Conservation (phyloP, 352 stramenopile genomes). For the Vaucheria bursata region DNA sequence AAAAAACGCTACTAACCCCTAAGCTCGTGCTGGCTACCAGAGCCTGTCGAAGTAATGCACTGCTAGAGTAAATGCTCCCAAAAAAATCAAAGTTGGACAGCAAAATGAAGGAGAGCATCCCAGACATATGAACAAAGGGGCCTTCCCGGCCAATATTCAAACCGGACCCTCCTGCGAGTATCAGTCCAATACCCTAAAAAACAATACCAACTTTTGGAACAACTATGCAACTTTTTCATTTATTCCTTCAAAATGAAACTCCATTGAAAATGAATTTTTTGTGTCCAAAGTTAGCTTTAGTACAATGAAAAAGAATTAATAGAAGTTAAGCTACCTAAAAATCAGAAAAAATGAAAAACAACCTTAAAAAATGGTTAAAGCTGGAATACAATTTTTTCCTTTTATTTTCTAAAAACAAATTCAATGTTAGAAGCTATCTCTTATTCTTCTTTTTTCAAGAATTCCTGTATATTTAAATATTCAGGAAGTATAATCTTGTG, state of each 20-base stretch:
- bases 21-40: background rate
- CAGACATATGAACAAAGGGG: slow-evolving; percentile 24
- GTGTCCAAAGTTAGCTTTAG: background rate
- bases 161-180: slow-evolving; percentile 22
- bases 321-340: no score
- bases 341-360: no score
- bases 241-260: background rate
- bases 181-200: slow-evolving; percentile 16
- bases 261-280: no score
- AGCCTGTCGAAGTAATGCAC: slow-evolving; percentile 26
- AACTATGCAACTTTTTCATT: no score
- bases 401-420: no score
- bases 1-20: slow-evolving; percentile 21
- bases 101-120: slow-evolving; percentile 31
- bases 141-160: slow-evolving; percentile 36
- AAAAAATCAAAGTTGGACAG: slow-evolving; percentile 15
- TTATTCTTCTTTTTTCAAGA: no score
- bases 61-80: slow-evolving; percentile 13
- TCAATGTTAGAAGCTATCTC: no score
- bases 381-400: no score
- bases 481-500: no score
- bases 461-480: no score
- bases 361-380: no score
- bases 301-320: background rate
- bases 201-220: no score